A percentile compares a stretch with the other conserved stretches of the same genome.
These are phyloP conservation scores for Dendrobium catenatum DNA, from an alignment of 106 monocot genomes.

Conservation along the genomic window DNA sequence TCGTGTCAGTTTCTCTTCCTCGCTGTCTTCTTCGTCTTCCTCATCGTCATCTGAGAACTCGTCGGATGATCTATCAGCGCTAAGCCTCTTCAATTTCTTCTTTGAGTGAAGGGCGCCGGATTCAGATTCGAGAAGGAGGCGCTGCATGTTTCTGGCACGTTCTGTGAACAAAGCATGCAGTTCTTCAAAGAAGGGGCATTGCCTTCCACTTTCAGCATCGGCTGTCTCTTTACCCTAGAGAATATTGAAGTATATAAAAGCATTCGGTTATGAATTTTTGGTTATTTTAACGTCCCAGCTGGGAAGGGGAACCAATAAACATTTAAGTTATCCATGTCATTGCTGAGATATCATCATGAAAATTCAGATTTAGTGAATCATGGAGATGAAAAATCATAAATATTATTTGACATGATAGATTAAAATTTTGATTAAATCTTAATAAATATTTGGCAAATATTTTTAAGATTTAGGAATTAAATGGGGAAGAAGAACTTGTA, in stretches of 20 bases:
- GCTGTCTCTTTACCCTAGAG: slow-evolving; percentile 85
- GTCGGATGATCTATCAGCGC: slow-evolving; percentile 50
- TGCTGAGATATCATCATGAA: no score
- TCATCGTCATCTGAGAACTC: slow-evolving; percentile 56
- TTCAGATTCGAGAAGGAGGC: slow-evolving; percentile 69
- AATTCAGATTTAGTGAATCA: no score
- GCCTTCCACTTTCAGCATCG: slow-evolving; percentile 70
- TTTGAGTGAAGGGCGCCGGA: slow-evolving; percentile 30
- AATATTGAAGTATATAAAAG: background rate
- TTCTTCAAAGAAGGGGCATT: slow-evolving; percentile 95
- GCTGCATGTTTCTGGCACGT: slow-evolving; percentile 70
- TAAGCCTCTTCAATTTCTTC: slow-evolving; percentile 62
- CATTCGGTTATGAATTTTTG: background rate
- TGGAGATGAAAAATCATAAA: no score
- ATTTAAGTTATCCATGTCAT: no score
- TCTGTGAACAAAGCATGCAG: slow-evolving; percentile 79
- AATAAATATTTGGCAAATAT: no score
- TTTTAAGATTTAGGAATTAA: no score
- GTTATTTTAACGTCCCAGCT: no score
- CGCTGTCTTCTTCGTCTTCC: slow-evolving; percentile 57
- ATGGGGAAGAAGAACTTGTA: no score
- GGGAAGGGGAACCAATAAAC: no score
- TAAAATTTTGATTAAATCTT: no score
- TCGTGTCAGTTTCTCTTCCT: slow-evolving; percentile 32
- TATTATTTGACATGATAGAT: no score